Evolutionary conservation across 768 basidiomycete genomes (phyloP).

Genomic region (Leccinum broughii): DNA sequence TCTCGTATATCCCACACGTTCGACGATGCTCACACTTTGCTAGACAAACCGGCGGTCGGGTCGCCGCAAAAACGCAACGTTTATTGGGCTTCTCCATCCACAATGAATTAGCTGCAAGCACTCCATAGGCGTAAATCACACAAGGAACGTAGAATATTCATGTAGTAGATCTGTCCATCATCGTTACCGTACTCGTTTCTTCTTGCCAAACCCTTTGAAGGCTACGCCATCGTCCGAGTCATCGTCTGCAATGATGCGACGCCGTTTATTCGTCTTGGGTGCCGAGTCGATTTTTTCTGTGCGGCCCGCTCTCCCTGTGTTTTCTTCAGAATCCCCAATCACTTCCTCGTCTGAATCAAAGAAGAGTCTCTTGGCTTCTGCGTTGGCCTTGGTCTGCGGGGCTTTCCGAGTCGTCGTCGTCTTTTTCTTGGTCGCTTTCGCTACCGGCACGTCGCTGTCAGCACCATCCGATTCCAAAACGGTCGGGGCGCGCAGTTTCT

Average conservation of each 20-base stretch:
- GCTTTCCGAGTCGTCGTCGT: conserved; percentile 13
- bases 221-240: conserved; percentile 71
- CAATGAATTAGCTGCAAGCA: conserved; percentile 52
- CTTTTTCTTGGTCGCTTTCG: conserved; percentile 6
- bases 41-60: conserved; percentile 85
- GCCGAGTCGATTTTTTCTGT: conserved; percentile 10
- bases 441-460: conserved; percentile 16
- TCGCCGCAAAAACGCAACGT: conserved; percentile 86
- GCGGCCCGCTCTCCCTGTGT: neutral
- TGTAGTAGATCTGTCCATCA: neutral
- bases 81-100: conserved; percentile 82
- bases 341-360: conserved; percentile 50
- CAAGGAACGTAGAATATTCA: conserved; percentile 1
- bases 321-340: neutral
- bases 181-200: conserved; percentile 18
- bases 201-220: conserved; percentile 62
- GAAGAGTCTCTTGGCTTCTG: conserved; percentile 45
- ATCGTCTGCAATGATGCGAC: conserved; percentile 52
- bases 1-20: conserved; percentile 3
- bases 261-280: conserved; percentile 23
- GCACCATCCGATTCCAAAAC: conserved; percentile 46
- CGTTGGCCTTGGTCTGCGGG: conserved; percentile 31
- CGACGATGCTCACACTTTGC: neutral
- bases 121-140: neutral
- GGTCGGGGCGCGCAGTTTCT: conserved; percentile 29